Evolutionary conservation across 1,139 yeast species (phyloP), one percentile per base, ranked within the genome.

Genomic region (Saccharomyces hybrid): DNA sequence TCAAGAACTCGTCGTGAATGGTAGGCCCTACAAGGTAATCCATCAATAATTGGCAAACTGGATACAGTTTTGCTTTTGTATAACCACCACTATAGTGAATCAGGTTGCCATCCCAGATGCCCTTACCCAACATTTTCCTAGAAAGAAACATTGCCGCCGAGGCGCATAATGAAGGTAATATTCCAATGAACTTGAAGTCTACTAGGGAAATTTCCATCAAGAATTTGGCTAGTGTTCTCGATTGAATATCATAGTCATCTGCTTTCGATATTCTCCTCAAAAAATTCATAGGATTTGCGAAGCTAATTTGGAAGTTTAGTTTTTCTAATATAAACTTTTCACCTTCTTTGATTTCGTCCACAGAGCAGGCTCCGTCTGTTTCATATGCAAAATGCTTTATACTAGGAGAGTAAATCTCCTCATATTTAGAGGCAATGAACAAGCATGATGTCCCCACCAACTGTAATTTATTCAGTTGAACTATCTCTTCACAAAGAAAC

Each of bases 81-180:
- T 88, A 89, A n/a, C 95, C 97, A 38, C 96, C 96, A 28, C 95
- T 83, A 70, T 89, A 90, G 70, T 88, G 95, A 53, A 85, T 81
- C 60, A 89, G 76, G 69, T 88, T 88, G 3, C 86, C 86, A 67
- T 83, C 82, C 91, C 91, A 84, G 28, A 87, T 84, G 29, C 75
- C 73, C 62, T 85, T 81, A 46, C 82, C 83, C 62, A 88, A 76
- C 73, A 89, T 87, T 62, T 80, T 78, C 62, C 97, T 79, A 16
- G 96, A 83, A 53, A 90, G 76, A 68, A 83, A 87, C 95, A 90
- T 89, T 48, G 97, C 87, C 34, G 93, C 85, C 3, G 97, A 97
- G 13, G 96, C 83, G 64, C 91, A 83, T 60, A 84, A 77, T 11
- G 95, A 85, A 7, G 97, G 96, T 58, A 81, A 76, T 64, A 78